phyloP scores from a whole-genome alignment of 2,329 filamentous ascomycete species.

The Paecilomyces sp. region DNA sequence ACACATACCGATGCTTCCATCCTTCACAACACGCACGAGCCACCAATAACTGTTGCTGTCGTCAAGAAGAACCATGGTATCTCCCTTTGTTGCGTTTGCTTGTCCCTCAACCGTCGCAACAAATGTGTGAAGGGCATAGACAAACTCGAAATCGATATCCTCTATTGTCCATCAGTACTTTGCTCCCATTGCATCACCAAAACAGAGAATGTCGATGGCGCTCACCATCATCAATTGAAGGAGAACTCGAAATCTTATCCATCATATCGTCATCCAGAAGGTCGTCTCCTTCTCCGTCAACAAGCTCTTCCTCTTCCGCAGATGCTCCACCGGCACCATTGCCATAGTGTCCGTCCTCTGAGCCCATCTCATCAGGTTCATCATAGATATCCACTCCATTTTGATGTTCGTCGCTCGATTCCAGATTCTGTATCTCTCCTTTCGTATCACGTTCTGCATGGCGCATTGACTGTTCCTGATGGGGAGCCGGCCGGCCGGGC shows the following conservation, averaged over 20 bases:
- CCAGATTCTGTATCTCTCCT: slow-evolving; percentile 63
- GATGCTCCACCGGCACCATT: slow-evolving; percentile 8
- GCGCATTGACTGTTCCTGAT: slow-evolving; percentile 78
- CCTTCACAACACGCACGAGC: slow-evolving; percentile 94
- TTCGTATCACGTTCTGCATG: slow-evolving; percentile 70
- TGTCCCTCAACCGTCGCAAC: slow-evolving; percentile 97
- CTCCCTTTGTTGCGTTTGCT: slow-evolving; percentile 95
- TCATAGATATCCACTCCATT: slow-evolving; percentile 27
- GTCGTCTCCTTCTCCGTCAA: slow-evolving; percentile 60
- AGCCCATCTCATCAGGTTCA: slow-evolving; percentile 21
- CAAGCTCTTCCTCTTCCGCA: slow-evolving; percentile 44
- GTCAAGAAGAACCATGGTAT: slow-evolving; percentile 96
- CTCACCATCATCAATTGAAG: slow-evolving; percentile 98
- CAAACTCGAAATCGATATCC: slow-evolving; percentile 99
- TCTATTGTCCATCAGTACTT: slow-evolving; percentile 90
- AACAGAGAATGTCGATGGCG: slow-evolving; percentile 50
- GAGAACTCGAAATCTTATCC: slow-evolving; percentile 98
- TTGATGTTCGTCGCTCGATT: slow-evolving; percentile 31
- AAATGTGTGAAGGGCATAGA: slow-evolving; percentile 96
- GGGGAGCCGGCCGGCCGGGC: slow-evolving; percentile 58
- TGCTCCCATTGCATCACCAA: slow-evolving; percentile 66
- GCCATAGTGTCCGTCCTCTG: slow-evolving; percentile 16
- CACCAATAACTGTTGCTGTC: slow-evolving; percentile 99
- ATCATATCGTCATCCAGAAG: slow-evolving; percentile 87
- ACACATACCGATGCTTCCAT: slow-evolving; percentile 78